Evolutionary conservation across 2,329 filamentous ascomycete species (phyloP).

Genomic region (Clonostachys chloroleuca): DNA sequence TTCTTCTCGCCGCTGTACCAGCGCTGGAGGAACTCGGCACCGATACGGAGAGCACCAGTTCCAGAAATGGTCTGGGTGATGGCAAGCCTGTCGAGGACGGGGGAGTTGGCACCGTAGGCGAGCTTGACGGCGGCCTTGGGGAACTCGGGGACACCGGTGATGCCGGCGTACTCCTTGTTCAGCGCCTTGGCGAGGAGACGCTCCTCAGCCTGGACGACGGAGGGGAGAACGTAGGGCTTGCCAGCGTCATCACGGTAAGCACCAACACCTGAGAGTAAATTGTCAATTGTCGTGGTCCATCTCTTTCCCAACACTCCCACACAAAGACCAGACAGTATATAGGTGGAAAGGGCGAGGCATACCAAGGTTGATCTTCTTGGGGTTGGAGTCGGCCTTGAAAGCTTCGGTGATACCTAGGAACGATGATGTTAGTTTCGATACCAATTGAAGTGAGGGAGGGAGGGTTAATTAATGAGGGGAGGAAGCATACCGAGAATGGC

Average conservation of each 20-base stretch:
- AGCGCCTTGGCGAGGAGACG: conserved; percentile 72
- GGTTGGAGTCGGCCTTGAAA: conserved; percentile 93
- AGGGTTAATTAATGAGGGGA: conserved; percentile 3
- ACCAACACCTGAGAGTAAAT: conserved; percentile 64
- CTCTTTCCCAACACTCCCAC: no score
- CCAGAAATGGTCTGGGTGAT: conserved; percentile 98
- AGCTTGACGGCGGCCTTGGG: conserved; percentile 87
- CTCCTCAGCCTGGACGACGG: conserved; percentile 83
- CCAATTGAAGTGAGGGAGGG: neutral
- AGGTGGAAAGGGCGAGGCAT: conserved; percentile 19
- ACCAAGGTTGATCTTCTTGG: conserved; percentile 97
- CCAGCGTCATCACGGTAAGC: conserved; percentile 98
- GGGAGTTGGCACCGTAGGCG: conserved; percentile 80
- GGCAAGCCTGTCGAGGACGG: conserved; percentile 73
- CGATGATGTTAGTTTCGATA: neutral
- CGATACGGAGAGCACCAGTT: conserved; percentile 92
- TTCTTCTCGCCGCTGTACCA: conserved; percentile 90
- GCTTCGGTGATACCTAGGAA: conserved; percentile 84
- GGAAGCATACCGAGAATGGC: conserved; percentile 67
- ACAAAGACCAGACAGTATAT: neutral
- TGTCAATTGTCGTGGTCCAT: neutral
- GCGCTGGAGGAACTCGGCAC: conserved; percentile 85
- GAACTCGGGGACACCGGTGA: conserved; percentile 93
- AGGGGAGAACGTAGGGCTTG: conserved; percentile 96
- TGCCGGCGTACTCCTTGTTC: conserved; percentile 98